Percentiles rank a stretch among this genome's conserved stretches.
These are phyloP conservation scores for Mikania micrantha DNA, from an alignment of 129 eudicot species.

Conservation along the genomic window DNA sequence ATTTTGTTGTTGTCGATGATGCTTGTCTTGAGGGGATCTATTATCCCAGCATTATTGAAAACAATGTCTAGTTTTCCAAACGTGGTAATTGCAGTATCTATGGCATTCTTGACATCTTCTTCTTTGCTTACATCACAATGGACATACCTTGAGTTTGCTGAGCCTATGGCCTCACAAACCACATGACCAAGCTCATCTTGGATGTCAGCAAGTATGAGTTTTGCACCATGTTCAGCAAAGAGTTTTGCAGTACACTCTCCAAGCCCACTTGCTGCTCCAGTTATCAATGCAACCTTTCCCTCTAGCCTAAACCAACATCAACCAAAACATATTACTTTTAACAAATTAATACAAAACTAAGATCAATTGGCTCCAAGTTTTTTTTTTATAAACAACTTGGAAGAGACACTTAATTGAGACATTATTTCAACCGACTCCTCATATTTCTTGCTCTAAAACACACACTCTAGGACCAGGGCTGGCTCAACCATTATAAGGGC, in stretches of 20 bases:
- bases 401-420: no score
- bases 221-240: slow-evolving; percentile 51
- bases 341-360: no score
- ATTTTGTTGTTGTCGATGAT: slow-evolving; percentile 27
- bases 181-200: slow-evolving; percentile 53
- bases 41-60: slow-evolving; percentile 36
- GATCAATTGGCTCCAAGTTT: no score
- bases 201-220: slow-evolving; percentile 44
- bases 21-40: slow-evolving; percentile 11
- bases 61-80: slow-evolving; percentile 45
- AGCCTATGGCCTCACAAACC: slow-evolving; percentile 31
- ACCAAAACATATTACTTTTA: no score
- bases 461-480: no score
- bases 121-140: slow-evolving; percentile 59
- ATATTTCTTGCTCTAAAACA: no score
- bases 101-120: slow-evolving; percentile 36
- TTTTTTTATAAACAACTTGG: no score
- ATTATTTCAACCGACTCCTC: no score
- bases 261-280: slow-evolving; percentile 54
- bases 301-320: slow-evolving; percentile 19
- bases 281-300: slow-evolving; percentile 54
- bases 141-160: slow-evolving; percentile 29
- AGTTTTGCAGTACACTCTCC: slow-evolving; percentile 48
- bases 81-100: slow-evolving; percentile 27
- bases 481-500: no score